These are phyloP conservation scores for Pythium brassicae DNA, from an alignment of 352 stramenopile genomes.

Conservation along the genomic window DNA sequence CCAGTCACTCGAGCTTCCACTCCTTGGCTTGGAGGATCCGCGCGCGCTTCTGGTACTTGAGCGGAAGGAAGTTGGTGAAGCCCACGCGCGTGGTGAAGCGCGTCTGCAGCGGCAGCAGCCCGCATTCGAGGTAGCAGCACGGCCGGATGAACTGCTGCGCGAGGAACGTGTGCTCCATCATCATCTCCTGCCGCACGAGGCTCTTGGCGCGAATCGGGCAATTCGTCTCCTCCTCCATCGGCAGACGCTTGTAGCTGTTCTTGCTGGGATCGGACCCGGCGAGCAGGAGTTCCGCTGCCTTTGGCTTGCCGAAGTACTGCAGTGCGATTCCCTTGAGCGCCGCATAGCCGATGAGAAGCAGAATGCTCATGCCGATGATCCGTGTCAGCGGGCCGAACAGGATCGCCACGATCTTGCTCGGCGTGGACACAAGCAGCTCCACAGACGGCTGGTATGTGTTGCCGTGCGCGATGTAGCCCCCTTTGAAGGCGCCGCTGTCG, in stretches of 20 bases:
- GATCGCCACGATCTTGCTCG: slow-evolving; percentile 11
- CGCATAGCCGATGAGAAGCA: slow-evolving; percentile 11
- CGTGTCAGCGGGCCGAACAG: slow-evolving; percentile 17
- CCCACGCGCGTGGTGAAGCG: slow-evolving; percentile 44
- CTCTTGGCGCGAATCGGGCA: slow-evolving; percentile 44
- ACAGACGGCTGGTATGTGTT: slow-evolving; percentile 26
- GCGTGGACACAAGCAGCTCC: slow-evolving; percentile 12
- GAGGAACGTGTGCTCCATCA: slow-evolving; percentile 28
- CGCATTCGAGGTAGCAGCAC: slow-evolving; percentile 56
- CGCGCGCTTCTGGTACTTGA: slow-evolving; percentile 21
- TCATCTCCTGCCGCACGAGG: slow-evolving; percentile 37
- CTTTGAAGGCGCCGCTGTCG: slow-evolving; percentile 14
- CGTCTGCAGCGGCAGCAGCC: slow-evolving; percentile 37
- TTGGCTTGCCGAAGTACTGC: not conserved
- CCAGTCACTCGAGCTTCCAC: slow-evolving; percentile 8
- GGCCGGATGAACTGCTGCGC: slow-evolving; percentile 40
- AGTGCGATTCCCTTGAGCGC: slow-evolving; percentile 11
- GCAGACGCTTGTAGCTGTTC: slow-evolving; percentile 33
- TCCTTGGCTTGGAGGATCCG: slow-evolving; percentile 12
- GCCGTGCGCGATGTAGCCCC: slow-evolving; percentile 14
- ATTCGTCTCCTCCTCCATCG: slow-evolving; percentile 44
- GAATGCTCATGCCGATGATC: slow-evolving; percentile 11
- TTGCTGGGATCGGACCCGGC: not conserved
- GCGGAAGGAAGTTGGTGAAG: slow-evolving; percentile 50
- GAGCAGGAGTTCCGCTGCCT: not conserved